Conservation (phyloP, 1,139 yeast species). For the Hyphopichia buzzinii region DNA sequence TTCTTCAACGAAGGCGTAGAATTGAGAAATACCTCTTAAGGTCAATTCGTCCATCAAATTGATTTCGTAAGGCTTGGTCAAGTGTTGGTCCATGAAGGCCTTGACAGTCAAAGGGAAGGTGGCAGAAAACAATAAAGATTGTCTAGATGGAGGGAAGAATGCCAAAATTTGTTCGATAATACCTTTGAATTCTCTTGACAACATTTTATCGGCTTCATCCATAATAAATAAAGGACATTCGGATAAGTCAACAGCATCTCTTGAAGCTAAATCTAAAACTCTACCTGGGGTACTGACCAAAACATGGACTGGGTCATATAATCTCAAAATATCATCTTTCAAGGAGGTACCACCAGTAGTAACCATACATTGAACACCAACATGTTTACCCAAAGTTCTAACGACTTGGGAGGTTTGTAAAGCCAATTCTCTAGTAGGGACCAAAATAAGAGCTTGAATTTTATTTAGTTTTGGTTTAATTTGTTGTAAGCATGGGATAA, state of each 20-base stretch:
- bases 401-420: constrained; percentile 96
- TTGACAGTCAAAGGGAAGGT: constrained; percentile 95
- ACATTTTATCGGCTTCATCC: constrained; percentile 99
- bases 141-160: constrained; percentile 79
- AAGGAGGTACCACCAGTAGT: constrained; percentile 97
- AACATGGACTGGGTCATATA: constrained; percentile 88
- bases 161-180: constrained; percentile 84
- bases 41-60: constrained; percentile 97
- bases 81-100: constrained; percentile 87
- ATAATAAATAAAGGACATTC: constrained; percentile 88
- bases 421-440: constrained; percentile 96
- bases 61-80: constrained; percentile 90
- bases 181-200: constrained; percentile 84
- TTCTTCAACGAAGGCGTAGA: constrained; percentile 96
- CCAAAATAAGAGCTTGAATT: constrained; percentile 85
- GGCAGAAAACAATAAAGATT: constrained; percentile 87
- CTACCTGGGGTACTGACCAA: constrained; percentile 97
- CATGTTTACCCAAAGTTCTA: constrained; percentile 92
- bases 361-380: constrained; percentile 93
- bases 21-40: constrained; percentile 92
- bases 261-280: constrained; percentile 88
- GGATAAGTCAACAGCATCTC: constrained; percentile 81
- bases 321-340: constrained; percentile 90
- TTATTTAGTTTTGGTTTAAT: constrained; percentile 80
- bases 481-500: constrained; percentile 81